Evolutionary conservation across 306 rosid genomes (phyloP).

Genomic region (Prunus campanulata): DNA sequence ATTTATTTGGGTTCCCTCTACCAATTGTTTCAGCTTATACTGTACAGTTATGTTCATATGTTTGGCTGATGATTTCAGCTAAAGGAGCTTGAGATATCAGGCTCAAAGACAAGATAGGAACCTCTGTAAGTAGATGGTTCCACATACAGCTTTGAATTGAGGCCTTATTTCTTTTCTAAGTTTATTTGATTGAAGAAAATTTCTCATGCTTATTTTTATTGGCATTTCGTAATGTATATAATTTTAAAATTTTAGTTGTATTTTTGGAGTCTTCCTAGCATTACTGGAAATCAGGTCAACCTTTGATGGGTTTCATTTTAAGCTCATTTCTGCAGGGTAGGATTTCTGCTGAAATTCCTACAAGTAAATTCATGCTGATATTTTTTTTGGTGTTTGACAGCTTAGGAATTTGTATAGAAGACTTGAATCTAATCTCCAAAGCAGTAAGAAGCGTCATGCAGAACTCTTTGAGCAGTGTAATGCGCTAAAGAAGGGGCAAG

Average conservation of each 20-base stretch:
- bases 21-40: no score
- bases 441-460: conserved; percentile 49
- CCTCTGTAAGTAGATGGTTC: conserved; percentile 68
- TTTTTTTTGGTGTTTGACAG: conserved; percentile 34
- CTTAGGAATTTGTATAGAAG: conserved; percentile 68
- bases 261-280: conserved; percentile 98
- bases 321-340: neutral
- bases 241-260: conserved; percentile 52
- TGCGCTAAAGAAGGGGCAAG: conserved; percentile 75
- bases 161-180: neutral
- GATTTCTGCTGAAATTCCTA: neutral
- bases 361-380: neutral
- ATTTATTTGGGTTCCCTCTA: no score
- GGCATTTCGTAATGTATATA: neutral
- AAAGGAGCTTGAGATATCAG: conserved; percentile 92
- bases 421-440: conserved; percentile 76
- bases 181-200: neutral
- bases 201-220: neutral
- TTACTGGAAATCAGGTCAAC: conserved; percentile 95
- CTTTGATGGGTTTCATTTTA: neutral
- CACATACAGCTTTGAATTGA: neutral
- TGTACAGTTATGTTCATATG: neutral
- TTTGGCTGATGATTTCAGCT: conserved; percentile 46
- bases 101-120: conserved; percentile 91
- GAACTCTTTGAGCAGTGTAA: conserved; percentile 70